A percentile compares a stretch with the other conserved stretches of the same genome.
Conservation (phyloP, 83 land plant genomes). For the Picea engelmannii region DNA sequence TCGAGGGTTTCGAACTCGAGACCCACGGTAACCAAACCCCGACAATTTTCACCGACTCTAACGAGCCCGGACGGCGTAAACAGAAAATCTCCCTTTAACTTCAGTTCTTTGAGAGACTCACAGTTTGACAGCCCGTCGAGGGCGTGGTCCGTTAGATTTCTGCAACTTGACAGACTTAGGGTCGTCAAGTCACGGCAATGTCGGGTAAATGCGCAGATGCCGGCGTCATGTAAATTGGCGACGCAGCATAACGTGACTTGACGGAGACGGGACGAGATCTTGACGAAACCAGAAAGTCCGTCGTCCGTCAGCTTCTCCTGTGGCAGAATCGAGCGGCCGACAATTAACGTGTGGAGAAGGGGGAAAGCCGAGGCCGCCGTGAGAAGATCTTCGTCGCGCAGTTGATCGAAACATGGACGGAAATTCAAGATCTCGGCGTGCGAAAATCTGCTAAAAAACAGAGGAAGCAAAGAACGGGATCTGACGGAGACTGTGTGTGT, state of each 20-base stretch:
- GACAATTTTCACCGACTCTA: slow-evolving; percentile 29
- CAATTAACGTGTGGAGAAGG: slow-evolving; percentile 1
- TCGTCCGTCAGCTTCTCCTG: slow-evolving; percentile 28
- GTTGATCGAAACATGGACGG: slow-evolving; percentile 20
- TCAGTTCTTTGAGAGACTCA: slow-evolving; percentile 24
- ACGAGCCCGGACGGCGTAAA: slow-evolving; percentile 36
- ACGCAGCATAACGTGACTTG: slow-evolving; percentile 18
- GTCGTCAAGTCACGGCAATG: slow-evolving; percentile 16
- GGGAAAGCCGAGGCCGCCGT: slow-evolving; percentile 13
- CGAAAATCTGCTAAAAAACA: slow-evolving; percentile 17
- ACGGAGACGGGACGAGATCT: slow-evolving; percentile 13
- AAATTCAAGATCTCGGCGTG: slow-evolving; percentile 25
- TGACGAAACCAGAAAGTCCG: slow-evolving; percentile 27
- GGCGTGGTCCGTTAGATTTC: slow-evolving; percentile 24
- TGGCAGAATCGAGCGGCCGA: slow-evolving; percentile 21
- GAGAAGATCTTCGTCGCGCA: slow-evolving; percentile 27
- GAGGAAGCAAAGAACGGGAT: slow-evolving; percentile 14
- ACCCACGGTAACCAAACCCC: slow-evolving; percentile 17
- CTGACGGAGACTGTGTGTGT: slow-evolving; percentile 19
- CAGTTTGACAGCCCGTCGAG: slow-evolving; percentile 23
- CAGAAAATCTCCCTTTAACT: slow-evolving; percentile 29
- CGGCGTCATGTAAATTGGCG: slow-evolving; percentile 23
- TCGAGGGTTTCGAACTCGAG: slow-evolving; percentile 27
- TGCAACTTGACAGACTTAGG: slow-evolving; percentile 26
- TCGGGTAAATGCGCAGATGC: slow-evolving; percentile 14